Base-by-base conservation (phyloP, 495 filamentous ascomycete species). In the Oleoguttula mirabilis region DNA sequence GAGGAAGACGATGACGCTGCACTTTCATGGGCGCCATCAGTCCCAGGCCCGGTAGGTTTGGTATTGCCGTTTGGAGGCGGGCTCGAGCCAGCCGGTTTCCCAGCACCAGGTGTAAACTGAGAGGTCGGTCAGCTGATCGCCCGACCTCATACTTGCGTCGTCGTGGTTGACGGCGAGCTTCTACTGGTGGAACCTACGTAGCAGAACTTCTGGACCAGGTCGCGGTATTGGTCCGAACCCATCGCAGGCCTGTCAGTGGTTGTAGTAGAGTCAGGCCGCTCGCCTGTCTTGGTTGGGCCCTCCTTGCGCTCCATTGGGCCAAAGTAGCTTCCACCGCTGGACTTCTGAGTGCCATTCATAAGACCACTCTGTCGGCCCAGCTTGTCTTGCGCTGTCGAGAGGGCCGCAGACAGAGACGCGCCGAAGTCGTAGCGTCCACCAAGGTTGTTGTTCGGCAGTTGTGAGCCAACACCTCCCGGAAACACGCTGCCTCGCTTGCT, bases 181-280 rank as follows among this genome's bases (percentile, higher is more conserved):
- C 38, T 48, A 38, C 46, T 53, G 51, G 54, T 39, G 47, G 60
- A 68, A 92, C 87, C 75, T 84, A 94, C 88, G 73, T 93, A 94
- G 71, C 90, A 98, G 66, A 93, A 98, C 64, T 92, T 93, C 68
- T 93, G 83, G 55, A 98, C 75, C 43, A 98, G 70, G 61, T 98
- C 90, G 57, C 86, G 79, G 62, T 96, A 95, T 39, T 84, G 82
- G 28, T 80, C 74, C 19, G 88, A 92, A 19, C 87, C 71, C 48
- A 88, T 67, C 31, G 74, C 69, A 17, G 79, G 81, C 54, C 83
- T 79, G 57, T 72, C 68, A 34, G 70, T 65, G 10, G 65, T 65
- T 8, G 65, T 59, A 34, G 75, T 55, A 19, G 68, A 61, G 56
- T 66, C 64, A 22, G 72, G 69, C 41, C 69, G 65, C 33, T 52